Base-by-base conservation (phyloP, 768 basidiomycete genomes). In the Boletus rubroflammeus region DNA sequence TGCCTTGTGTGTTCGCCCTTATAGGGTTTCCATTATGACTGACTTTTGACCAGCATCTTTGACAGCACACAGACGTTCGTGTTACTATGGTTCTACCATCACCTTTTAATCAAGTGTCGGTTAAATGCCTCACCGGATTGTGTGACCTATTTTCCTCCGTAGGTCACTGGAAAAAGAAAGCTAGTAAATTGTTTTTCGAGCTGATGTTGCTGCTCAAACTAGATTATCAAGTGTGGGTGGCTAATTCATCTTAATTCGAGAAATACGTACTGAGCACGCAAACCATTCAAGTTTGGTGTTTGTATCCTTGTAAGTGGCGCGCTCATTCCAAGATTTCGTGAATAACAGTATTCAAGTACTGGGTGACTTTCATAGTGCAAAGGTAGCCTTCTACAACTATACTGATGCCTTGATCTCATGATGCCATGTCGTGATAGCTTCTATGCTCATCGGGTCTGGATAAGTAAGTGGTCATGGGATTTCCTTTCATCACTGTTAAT, bases 21-120 rank as follows among this genome's bases (percentile, higher is more conserved):
- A n/a, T 19, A 38, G 7, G 36, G n/a, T 38, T 38, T 29, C 9
- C 23, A 28, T 1, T 23, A 14, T 32, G 11, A 3, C 42, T 60
- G 35, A 62, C 25, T 8, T 41, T 36, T 1, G 7, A 41, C n/a
- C 28, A 65, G 64, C 14, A 1, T 52, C 31, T 26, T 59, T 23
- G 53, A 62, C 17, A 60, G 3, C 19, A 3, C 15, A 6, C 54
- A 61, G 8, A 61, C 55, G 1, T 6, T 39, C 2, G 25, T 25
- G 23, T 0, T 32, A 15, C 1, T 28, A 11, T 48, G 17, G 34
- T 15, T 28, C 5, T 15, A 38, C n/a, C 8, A 38, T 38, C 36
- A 19, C 51, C 1, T 54, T 21, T 48, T 65, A 25, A 21, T 65
- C 23, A 8, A 3, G 3, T 65, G 63, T 47, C 57, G 55, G 31